phyloP scores from a whole-genome alignment of 306 rosid species.

The Medicago truncatula region MtrunA17r5.0-ANR NC_053043.1:21338001-21338500 shows the following conservation, averaged over 20 bases:
- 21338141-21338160: slow-evolving; percentile 28
- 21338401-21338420: slow-evolving; percentile 10
- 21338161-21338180: slow-evolving; percentile 26
- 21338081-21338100: slow-evolving; percentile 11
- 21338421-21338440: background rate
- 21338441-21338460: slow-evolving; percentile 11
- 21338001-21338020: too few relatives aligned
- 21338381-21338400: slow-evolving; percentile 39
- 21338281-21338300: slow-evolving; percentile 68
- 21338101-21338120: slow-evolving; percentile 11
- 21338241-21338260: slow-evolving; percentile 17
- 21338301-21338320: slow-evolving; percentile 99
- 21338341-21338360: slow-evolving; percentile 97
- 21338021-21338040: too few relatives aligned
- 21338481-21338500: background rate
- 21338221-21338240: slow-evolving; percentile 27
- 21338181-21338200: background rate
- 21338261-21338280: slow-evolving; percentile 57
- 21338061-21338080: background rate
- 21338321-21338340: slow-evolving; percentile 95
- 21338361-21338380: slow-evolving; percentile 95
- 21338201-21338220: background rate
- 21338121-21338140: slow-evolving; percentile 21
- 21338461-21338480: slow-evolving; percentile 33
- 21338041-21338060: too few relatives aligned